A percentile compares a stretch with the other conserved stretches of the same genome.
phyloP scores from a whole-genome alignment of 768 basidiomycete species.

The Lentinus brumalis region DNA sequence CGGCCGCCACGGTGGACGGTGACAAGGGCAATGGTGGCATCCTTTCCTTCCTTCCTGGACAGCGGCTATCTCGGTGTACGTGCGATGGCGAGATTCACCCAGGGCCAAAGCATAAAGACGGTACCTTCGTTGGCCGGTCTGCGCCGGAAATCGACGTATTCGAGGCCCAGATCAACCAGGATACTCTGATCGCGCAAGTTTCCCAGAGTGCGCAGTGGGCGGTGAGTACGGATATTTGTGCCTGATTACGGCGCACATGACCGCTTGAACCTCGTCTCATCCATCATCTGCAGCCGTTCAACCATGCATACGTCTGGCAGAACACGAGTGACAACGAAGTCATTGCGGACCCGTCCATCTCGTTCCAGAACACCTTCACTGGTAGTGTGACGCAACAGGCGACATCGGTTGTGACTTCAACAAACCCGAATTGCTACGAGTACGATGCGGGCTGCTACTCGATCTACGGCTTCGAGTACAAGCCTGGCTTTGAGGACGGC shows the following conservation, averaged over 20 bases:
- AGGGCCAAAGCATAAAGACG: constrained; percentile 77
- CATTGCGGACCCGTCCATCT: constrained; percentile 56
- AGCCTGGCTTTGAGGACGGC: constrained; percentile 64
- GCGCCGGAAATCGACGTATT: constrained; percentile 93
- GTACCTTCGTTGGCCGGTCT: constrained; percentile 72
- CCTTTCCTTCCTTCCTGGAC: constrained; percentile 86
- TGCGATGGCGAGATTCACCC: constrained; percentile 86
- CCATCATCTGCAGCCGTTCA: constrained; percentile 58
- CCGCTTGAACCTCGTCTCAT: not conserved
- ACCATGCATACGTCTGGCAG: constrained; percentile 68
- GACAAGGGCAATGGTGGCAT: constrained; percentile 52
- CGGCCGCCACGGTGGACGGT: constrained; percentile 60
- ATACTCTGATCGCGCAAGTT: constrained; percentile 56
- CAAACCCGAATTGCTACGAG: constrained; percentile 74
- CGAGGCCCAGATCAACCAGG: constrained; percentile 69
- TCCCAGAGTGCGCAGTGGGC: constrained; percentile 88
- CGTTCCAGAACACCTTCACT: constrained; percentile 60
- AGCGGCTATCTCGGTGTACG: constrained; percentile 85
- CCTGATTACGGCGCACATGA: not conserved
- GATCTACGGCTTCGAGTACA: constrained; percentile 77
- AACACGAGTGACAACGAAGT: constrained; percentile 62
- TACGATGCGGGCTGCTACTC: constrained; percentile 60
- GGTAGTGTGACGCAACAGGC: constrained; percentile 80
- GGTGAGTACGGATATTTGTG: constrained; percentile 41
- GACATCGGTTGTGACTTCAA: constrained; percentile 69